Base-by-base conservation (phyloP, 139 green algal genomes). In the Eudorina sp. region DNA sequence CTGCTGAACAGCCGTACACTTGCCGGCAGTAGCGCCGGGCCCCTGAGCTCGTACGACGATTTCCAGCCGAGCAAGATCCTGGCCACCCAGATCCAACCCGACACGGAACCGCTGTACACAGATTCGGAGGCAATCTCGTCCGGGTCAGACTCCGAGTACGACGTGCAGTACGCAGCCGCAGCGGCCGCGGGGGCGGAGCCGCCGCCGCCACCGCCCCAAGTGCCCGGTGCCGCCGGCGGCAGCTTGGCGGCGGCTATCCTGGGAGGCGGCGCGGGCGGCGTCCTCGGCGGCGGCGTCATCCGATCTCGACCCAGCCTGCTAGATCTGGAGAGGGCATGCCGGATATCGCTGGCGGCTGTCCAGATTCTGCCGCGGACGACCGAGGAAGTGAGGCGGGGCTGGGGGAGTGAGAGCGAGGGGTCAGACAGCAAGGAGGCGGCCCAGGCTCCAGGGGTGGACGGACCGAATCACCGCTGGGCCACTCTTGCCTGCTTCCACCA, bases 41-140 rank as follows among this genome's bases (percentile, higher is more conserved):
- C 45, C 36, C 45, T 82, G 29, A 23, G 8, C 46, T 62, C 46
- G 2, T 43, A 19, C 11, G 77, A 84, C 19, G 77, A 84, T 14
- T 84, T 86, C 80, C 80, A 86, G 60, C 80, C 80, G 29, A 53
- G 29, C 80, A 86, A 86, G 43, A 77, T 86, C 31, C 43, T 86
- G 13, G 80, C 80, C 2, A 64, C 9, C 6, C 60, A 77, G 23
- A 76, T 86, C 45, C 41, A 51, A 18, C 60, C 60, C 27, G 80
- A 85, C 53, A n/a, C 40, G 36, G 53, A 69, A 7, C 51, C 48
- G 41, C 46, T 53, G 5, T 83, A 68, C 75, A 69, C 36, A 14
- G 77, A 84, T 25, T 84, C 77, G 27, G 77, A 72, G 29, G 53
- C 53, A 53, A 84, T 84, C 53, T 72, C 77, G 3, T 60, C 73